Conservation (phyloP, 2,329 filamentous ascomycete species). For the Fusarium austroafricanum region DNA sequence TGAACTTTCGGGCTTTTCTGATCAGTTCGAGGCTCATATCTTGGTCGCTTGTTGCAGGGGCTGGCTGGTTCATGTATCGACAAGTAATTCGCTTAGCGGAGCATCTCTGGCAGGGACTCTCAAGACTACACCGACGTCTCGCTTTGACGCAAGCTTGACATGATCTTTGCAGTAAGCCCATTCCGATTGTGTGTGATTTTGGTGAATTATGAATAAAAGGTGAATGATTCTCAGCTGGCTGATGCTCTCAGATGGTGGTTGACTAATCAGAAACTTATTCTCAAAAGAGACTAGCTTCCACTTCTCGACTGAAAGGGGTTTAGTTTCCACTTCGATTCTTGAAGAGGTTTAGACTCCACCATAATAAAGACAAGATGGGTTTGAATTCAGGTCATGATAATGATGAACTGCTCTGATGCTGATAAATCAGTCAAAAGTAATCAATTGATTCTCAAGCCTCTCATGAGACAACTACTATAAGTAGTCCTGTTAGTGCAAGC, state of each 20-base stretch:
- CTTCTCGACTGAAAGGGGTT: background rate
- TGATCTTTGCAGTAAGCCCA: background rate
- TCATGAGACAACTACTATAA: background rate
- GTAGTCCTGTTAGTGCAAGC: rapidly evolving
- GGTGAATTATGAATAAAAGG: no score
- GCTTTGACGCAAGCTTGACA: constrained; percentile 10
- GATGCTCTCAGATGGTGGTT: background rate
- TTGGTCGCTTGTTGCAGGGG: background rate
- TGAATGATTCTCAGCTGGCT: background rate
- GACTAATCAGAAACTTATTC: background rate
- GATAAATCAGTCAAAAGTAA: background rate
- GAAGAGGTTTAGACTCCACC: constrained; percentile 21
- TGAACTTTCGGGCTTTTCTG: rapidly evolving
- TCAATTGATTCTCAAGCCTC: rapidly evolving
- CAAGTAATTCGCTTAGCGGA: constrained; percentile 10
- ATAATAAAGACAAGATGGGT: background rate
- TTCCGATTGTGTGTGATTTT: background rate
- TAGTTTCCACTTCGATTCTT: constrained; percentile 5
- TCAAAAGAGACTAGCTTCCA: background rate
- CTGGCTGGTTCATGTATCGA: constrained; percentile 10
- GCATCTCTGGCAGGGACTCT: constrained; percentile 9
- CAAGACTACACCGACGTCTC: constrained; percentile 9
- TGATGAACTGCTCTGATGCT: background rate
- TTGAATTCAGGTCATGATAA: background rate
- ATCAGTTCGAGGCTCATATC: rapidly evolving